Base-by-base conservation (phyloP, 2,329 filamentous ascomycete species). In the Cladosporium austrohemisphaericum region DNA sequence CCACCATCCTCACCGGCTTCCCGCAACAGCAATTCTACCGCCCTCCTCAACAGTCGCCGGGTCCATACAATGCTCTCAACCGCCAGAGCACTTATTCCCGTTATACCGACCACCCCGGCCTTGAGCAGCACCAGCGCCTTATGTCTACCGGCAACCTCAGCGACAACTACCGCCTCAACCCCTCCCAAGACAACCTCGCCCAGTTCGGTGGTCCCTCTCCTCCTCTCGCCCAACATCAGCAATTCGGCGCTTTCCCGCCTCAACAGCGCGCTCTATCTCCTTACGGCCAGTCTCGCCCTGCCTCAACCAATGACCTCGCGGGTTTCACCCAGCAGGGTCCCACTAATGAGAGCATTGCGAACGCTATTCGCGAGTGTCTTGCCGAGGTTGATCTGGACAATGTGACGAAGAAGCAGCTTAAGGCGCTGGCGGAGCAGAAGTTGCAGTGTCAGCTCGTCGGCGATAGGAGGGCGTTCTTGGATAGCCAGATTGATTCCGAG, bases 331-430 rank as follows among this genome's bases (percentile, higher is more conserved):
- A 70, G 37, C 74, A 73, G 19, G 89, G 88, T 0, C 87, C 89
- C 0, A 88, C 86, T 57, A 91, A 97, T 61, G 75, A 74, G 37
- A 79, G 82, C 53, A 96, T 98, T 56, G 78, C 88, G 14, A 87
- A 94, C 53, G 86, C 88, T 1, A 92, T 97, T 54, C 86, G 89
- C 62, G 75, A 78, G 43, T 93, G 93, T 60, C 75, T 98, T 54
- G 72, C 77, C 13, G 92, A 96, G 62, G 90, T 96, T 1, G 92
- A 98, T 68, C 76, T 98, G 33, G 93, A 98, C 67, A 92, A 80
- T n/a, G 88, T 97, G 40, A 98, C 93, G 5, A 98, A 97, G 83
- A 98, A 98, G 75, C 92, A 97, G 72, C 72, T 82, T 66, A 74
- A 74, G 68, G 91, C 88, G 3, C 78, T 97, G 36, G 90, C 95